phyloP scores from a whole-genome alignment of 106 monocot species.

The Dendrobium huoshanense region DNA sequence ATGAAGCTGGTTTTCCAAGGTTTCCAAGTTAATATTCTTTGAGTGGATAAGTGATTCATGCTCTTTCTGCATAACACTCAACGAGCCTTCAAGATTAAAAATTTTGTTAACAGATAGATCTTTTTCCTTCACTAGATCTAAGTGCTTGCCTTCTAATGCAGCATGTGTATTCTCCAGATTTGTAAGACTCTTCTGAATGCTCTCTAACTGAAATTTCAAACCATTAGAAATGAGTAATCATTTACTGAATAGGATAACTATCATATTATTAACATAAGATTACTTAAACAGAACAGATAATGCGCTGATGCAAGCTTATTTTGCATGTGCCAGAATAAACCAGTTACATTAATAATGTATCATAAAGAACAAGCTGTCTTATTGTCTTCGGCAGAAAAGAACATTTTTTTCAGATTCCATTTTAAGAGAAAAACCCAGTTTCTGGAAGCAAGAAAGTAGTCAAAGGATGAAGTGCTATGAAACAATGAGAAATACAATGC shows the following conservation, averaged over 20 bases:
- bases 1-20: constrained; percentile 24
- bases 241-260: not conserved
- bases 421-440: not conserved
- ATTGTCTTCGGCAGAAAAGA: not conserved
- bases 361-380: not conserved
- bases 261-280: not conserved
- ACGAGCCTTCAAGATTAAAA: constrained; percentile 30
- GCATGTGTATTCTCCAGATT: constrained; percentile 25
- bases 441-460: not conserved
- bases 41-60: constrained; percentile 33
- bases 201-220: constrained; percentile 7
- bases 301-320: not conserved
- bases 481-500: not conserved
- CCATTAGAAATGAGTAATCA: not conserved
- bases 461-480: not conserved
- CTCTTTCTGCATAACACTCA: constrained; percentile 35
- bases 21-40: constrained; percentile 17
- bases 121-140: constrained; percentile 40
- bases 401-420: not conserved
- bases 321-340: not conserved
- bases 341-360: not conserved
- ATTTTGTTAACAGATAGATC: constrained; percentile 21
- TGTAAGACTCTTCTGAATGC: not conserved
- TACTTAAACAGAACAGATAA: not conserved
- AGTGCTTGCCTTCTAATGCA: constrained; percentile 26